Evolutionary conservation across 1,284 basidiomycete genomes (phyloP), one percentile per base, ranked within the genome.

Genomic region (Inonotus obliquus): DNA sequence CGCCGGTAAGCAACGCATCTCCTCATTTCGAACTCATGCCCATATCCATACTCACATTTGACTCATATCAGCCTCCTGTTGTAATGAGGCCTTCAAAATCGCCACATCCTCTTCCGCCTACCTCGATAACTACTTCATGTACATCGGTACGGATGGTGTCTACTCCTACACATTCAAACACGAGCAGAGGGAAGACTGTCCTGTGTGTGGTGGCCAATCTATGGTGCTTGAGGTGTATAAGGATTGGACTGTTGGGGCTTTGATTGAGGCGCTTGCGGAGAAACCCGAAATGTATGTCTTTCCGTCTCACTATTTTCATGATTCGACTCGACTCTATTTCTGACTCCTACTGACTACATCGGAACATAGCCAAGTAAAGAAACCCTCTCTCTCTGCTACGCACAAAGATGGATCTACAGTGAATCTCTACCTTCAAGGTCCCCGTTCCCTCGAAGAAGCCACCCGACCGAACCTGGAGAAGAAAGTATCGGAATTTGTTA

Each of bases 1-100:
- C 65, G 92, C 95, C 35, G 93, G 93, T 92, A 66, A 37, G 78
- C 70, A 54, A 13, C 19, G 39, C 25, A 47, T 23, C 23, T 52
- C 51, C 41, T 19, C 19, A 23, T n/a, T 38, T 39, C 54, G 47
- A 27, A 56, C 56, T 48, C 38, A 39, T 35, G 10, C 35, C n/a
- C 35, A 6, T 48, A 4, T 38, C 35, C 9, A 0, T 25, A 13
- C 60, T n/a, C n/a, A n/a, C n/a, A n/a, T n/a, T n/a, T n/a, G n/a
- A n/a, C 23, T 29, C n/a, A n/a, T 10, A 19, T 25, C 11, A 95
- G 96, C 96, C 14, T 92, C 96, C 2, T 99, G 97, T 76, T 99
- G 96, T 71, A 98, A 98, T 68, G 97, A 99, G 76, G 97, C 97
- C 9, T 95, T 99, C 83, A 99, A 99, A 77, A 92, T 99, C 63